These are phyloP conservation scores for Kluyveromyces dobzhanskii DNA, from an alignment of 805 yeast genomes.

Conservation along the genomic window DNA sequence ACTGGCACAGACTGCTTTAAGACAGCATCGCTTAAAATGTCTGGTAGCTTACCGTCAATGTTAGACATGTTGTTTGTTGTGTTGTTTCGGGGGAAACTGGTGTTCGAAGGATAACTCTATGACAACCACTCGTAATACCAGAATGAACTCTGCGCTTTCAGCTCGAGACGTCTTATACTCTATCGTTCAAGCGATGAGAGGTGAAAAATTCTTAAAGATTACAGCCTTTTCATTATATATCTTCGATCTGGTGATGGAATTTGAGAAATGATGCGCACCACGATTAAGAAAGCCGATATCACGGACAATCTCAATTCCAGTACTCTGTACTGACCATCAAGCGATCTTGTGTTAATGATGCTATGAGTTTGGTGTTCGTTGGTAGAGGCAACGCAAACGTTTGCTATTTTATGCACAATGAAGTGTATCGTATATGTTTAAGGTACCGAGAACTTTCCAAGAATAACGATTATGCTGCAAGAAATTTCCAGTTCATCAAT, in stretches of 20 bases:
- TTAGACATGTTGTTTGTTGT: constrained; percentile 25
- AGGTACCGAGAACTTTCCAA: constrained; percentile 10
- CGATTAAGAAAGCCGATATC: no score
- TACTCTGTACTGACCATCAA: no score
- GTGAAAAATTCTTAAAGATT: no score
- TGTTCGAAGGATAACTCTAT: no score
- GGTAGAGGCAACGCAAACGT: constrained; percentile 25
- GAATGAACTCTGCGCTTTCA: no score
- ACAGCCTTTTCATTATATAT: no score
- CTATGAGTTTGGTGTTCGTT: constrained; percentile 7
- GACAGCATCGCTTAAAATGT: constrained; percentile 83
- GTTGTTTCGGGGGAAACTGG: no score
- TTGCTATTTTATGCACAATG: constrained; percentile 13
- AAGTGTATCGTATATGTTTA: constrained; percentile 20
- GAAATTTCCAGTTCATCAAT: constrained; percentile 14
- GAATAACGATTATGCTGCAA: constrained; percentile 18
- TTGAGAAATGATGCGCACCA: no score
- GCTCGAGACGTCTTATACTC: no score
- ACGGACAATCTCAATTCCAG: no score
- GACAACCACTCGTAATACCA: no score
- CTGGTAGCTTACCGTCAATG: constrained; percentile 44
- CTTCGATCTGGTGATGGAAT: neutral
- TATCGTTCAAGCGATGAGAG: no score
- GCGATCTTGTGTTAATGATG: constrained; percentile 10
- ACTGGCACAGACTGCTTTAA: constrained; percentile 79